phyloP scores from a whole-genome alignment of 2,329 filamentous ascomycete species.

The Pyrenophora teres region DNA sequence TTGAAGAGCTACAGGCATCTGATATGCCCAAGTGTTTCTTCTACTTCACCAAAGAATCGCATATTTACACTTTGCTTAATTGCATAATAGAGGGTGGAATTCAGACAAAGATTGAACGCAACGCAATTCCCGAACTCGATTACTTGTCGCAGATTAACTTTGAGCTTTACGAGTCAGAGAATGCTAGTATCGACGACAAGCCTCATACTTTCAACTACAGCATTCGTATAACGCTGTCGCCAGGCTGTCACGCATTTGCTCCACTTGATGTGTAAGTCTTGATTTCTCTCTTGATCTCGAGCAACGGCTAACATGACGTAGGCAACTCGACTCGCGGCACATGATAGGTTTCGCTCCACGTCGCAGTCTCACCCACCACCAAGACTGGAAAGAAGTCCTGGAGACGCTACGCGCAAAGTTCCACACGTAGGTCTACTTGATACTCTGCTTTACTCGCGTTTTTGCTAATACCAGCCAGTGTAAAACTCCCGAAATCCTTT shows the following conservation, averaged over 20 bases:
- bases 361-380: slow-evolving; percentile 85
- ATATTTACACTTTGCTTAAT: slow-evolving; percentile 97
- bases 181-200: slow-evolving; percentile 61
- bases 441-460: neutral
- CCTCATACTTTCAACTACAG: slow-evolving; percentile 86
- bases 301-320: slow-evolving; percentile 20
- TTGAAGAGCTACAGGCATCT: slow-evolving; percentile 96
- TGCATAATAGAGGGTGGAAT: slow-evolving; percentile 97
- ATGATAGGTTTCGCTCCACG: slow-evolving; percentile 94
- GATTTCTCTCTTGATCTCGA: neutral
- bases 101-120: slow-evolving; percentile 93
- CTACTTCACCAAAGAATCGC: slow-evolving; percentile 99
- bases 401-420: slow-evolving; percentile 94
- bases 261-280: slow-evolving; percentile 75
- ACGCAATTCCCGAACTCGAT: slow-evolving; percentile 94
- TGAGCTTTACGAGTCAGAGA: slow-evolving; percentile 94
- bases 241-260: slow-evolving; percentile 95
- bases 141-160: slow-evolving; percentile 98
- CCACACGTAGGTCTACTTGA: slow-evolving; percentile 71
- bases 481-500: slow-evolving; percentile 58
- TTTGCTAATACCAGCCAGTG: slow-evolving; percentile 33
- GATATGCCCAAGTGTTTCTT: slow-evolving; percentile 95
- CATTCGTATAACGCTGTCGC: slow-evolving; percentile 93
- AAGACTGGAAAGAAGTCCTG: slow-evolving; percentile 96
- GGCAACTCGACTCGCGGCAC: slow-evolving; percentile 89